Evolutionary conservation across 495 filamentous ascomycete genomes (phyloP).

Genomic region (Tuber melanosporum): DNA sequence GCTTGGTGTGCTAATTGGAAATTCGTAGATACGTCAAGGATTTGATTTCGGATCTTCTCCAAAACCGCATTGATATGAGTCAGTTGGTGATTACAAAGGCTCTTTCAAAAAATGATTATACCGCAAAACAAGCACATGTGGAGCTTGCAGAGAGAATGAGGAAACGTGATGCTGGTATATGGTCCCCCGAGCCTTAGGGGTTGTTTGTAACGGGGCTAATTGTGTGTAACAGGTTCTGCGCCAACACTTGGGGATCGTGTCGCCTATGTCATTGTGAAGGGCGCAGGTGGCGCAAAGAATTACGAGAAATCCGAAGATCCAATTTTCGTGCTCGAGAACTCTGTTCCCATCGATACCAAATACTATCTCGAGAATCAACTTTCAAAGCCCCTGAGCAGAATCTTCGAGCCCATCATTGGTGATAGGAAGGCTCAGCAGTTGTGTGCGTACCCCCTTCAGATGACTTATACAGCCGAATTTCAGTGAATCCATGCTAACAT

Average conservation of each 20-base stretch:
- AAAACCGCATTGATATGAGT: conserved; percentile 98
- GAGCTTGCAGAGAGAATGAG: conserved; percentile 91
- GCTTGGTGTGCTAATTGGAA: conserved; percentile 15
- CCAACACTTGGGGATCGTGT: conserved; percentile 94
- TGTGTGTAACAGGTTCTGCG: conserved; percentile 55
- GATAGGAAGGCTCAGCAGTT: conserved; percentile 80
- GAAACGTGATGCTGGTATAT: conserved; percentile 71
- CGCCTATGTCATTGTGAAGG: conserved; percentile 96
- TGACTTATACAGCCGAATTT: neutral
- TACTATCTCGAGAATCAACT: conserved; percentile 99
- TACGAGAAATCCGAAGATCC: conserved; percentile 96
- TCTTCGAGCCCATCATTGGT: conserved; percentile 95
- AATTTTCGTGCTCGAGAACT: conserved; percentile 93
- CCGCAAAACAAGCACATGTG: conserved; percentile 86
- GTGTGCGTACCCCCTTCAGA: conserved; percentile 32
- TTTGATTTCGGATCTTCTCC: conserved; percentile 87
- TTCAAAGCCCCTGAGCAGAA: conserved; percentile 83
- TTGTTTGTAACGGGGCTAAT: neutral
- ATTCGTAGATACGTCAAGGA: conserved; percentile 80
- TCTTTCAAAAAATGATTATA: conserved; percentile 74
- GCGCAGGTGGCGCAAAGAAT: conserved; percentile 76
- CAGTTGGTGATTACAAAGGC: conserved; percentile 99
- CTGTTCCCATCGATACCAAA: conserved; percentile 94
- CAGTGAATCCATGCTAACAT: conserved; percentile 4
- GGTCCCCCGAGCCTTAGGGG: neutral